A percentile compares a stretch with the other conserved stretches of the same genome.
These are phyloP conservation scores for Heterobasidion irregulare DNA, from an alignment of 1,284 basidiomycete species.

Conservation along the genomic window DNA sequence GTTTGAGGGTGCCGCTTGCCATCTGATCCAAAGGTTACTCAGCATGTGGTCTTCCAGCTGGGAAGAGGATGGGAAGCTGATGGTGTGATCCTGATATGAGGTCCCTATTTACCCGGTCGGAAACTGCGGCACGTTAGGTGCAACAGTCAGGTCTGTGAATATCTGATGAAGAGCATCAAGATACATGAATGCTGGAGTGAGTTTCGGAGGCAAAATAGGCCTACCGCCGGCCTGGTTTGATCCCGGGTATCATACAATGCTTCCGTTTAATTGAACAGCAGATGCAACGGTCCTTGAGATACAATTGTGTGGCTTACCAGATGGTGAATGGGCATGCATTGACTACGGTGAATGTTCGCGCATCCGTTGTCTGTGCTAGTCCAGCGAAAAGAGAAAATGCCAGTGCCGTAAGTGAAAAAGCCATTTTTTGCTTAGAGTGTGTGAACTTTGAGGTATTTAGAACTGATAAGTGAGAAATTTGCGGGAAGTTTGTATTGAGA, in stretches of 20 bases:
- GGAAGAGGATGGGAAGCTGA: not conserved
- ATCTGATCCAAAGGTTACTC: conserved; percentile 6
- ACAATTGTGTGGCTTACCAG: conserved; percentile 15
- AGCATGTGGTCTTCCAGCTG: not conserved
- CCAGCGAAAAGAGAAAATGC: too few species aligned
- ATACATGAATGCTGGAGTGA: not conserved
- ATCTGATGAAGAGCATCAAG: conserved; percentile 3
- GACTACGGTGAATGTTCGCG: conserved; percentile 19
- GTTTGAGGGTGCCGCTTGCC: conserved; percentile 13
- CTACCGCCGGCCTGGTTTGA: not conserved
- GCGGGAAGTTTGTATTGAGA: too few species aligned
- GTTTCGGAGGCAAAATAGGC: not conserved
- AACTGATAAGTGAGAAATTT: too few species aligned
- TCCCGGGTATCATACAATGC: not conserved
- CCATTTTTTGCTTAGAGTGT: too few species aligned
- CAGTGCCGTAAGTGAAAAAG: too few species aligned
- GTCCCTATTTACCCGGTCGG: conserved; percentile 10
- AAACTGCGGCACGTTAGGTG: conserved; percentile 3
- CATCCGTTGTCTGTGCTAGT: too few species aligned
- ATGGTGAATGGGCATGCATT: conserved; percentile 26
- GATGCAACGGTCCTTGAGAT: not conserved
- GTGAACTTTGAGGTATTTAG: too few species aligned
- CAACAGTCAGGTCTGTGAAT: conserved; percentile 10
- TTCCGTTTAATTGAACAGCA: not conserved
- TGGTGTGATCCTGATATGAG: not conserved